Percentiles rank a stretch among this genome's conserved stretches.
These are phyloP conservation scores for Paramecium sonneborni DNA, from an alignment of 73 alveolate species.

Conservation along the genomic window DNA sequence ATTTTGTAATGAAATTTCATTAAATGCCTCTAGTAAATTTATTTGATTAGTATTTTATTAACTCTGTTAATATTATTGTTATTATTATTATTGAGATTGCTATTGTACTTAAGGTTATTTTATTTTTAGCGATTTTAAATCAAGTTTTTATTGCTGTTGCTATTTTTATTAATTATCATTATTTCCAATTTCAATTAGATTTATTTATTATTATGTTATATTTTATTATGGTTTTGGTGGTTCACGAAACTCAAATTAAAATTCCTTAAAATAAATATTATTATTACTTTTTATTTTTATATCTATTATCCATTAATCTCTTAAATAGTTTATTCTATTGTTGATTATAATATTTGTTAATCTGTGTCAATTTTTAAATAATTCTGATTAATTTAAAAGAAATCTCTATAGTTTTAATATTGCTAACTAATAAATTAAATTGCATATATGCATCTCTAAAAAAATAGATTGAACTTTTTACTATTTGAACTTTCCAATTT, in stretches of 20 bases:
- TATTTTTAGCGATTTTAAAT: not conserved
- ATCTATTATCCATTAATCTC: conserved; percentile 1
- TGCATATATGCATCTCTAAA: conserved; percentile 50
- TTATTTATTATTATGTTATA: not conserved
- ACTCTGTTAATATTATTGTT: not conserved
- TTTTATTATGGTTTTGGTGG: conserved; percentile 35
- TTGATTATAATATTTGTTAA: not conserved
- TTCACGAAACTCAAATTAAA: conserved; percentile 12
- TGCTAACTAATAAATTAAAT: not conserved
- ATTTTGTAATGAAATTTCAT: not conserved
- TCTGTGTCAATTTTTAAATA: conserved; percentile 4
- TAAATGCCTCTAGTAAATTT: not conserved
- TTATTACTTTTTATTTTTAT: not conserved
- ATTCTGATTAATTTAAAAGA: conserved; percentile 14
- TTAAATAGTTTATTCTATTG: not conserved
- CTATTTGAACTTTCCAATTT: conserved; percentile 42
- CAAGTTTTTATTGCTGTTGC: not conserved
- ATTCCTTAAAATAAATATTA: not conserved
- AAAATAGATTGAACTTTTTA: not conserved
- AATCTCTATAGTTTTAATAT: conserved; percentile 46
- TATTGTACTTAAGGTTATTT: not conserved
- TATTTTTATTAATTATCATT: not conserved
- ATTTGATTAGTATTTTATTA: not conserved
- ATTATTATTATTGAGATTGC: not conserved
- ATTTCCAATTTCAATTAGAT: not conserved